Evolutionary conservation across 805 yeast species (phyloP), one percentile per base, ranked within the genome.

Genomic region (Pichia manshurica): DNA sequence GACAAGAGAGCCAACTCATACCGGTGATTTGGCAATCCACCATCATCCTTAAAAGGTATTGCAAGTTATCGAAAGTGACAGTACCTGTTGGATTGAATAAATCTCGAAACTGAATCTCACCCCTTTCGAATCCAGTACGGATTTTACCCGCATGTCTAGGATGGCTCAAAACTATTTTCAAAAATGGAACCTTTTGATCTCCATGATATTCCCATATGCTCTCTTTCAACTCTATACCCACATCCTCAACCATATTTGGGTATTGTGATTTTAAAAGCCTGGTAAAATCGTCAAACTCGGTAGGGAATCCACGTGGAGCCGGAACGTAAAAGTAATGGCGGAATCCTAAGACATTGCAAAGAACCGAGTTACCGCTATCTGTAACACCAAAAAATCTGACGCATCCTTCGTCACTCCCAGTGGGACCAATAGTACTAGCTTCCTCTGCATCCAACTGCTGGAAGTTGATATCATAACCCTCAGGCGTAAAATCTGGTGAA

Each of bases 391-490:
- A 93, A 60, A 95, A 84, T 47, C 96, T 76, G 0, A 90, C 86
- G 1, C 79, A 74, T 0, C 84, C 77, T 22, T 75, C 71, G 15
- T 79, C 81, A 33, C 78, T 77, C 16, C 55, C 57, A 23, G 31
- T 23, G 17, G n/a, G 16, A 5, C 44, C 44, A 4, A 25, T 25
- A 8, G 77, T 62, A 25, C 67, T 61, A 3, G 86, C 77, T 58
- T 93, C 99, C 59, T 93, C 98, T 1, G 95, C 96, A 64, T 93
- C 99, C 57, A 93, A 71, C 60, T 93, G 99, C 65, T 93, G 98
- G 63, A 90, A 90, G 1, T 76, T 72, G 23, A 85, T 72, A 57
- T 84, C 89, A 35, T 63, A 60, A 1, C 63, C 62, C 1, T 58
- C 56, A 2, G 83, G 74, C 46, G 75, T 69, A 53, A 82, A 79